Conservation (phyloP, 345 rosid genomes). For the Melaleuca alternifolia region DNA sequence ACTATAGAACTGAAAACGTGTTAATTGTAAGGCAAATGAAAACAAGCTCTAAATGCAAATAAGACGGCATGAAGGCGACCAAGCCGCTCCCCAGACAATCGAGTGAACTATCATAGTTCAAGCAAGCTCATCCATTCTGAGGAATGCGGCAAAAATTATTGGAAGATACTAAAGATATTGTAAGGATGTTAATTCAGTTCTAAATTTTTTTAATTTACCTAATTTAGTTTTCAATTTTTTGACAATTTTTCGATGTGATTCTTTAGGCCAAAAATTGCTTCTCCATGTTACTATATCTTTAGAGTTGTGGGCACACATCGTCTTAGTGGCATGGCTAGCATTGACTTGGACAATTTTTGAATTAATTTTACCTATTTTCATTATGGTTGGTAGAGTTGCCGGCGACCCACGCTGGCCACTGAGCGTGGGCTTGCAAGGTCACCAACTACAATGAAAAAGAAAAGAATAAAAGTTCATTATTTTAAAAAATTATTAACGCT, state of each 20-base stretch:
- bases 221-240: background rate
- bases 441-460: background rate
- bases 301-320: rapidly evolving
- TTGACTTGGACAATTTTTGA: rapidly evolving
- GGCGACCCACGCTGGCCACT: too few species aligned
- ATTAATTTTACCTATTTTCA: too few species aligned
- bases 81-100: background rate
- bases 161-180: too few species aligned
- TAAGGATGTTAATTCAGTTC: too few species aligned
- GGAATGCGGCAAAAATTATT: too few species aligned
- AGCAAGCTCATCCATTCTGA: background rate
- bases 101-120: background rate
- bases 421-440: too few species aligned
- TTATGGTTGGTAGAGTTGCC: too few species aligned
- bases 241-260: rapidly evolving
- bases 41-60: background rate
- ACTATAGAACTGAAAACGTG: background rate
- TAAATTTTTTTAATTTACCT: too few species aligned
- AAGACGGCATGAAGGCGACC: background rate
- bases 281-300: too few species aligned
- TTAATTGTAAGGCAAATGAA: background rate
- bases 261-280: rapidly evolving
- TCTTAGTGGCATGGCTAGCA: rapidly evolving
- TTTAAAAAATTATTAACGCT: too few species aligned
- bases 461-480: background rate